Percentiles rank a stretch among this genome's conserved stretches.
phyloP scores from a whole-genome alignment of 139 green algal species.

The Ettlia oleoabundans region DNA sequence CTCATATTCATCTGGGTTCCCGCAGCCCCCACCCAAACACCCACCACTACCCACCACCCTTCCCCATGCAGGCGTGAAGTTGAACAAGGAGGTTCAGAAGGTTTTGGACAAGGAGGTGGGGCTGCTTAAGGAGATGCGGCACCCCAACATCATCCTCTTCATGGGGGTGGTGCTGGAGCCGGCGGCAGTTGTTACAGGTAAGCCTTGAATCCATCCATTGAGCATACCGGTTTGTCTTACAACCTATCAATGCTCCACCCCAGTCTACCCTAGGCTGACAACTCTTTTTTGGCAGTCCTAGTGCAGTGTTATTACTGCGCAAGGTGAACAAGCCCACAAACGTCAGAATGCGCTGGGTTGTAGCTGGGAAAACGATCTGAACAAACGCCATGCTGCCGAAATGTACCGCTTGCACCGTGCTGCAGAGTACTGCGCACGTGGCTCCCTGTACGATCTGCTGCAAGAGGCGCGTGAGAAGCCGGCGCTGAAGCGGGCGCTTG shows the following conservation, averaged over 20 bases:
- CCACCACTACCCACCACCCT: neutral
- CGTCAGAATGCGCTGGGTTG: too few relatives aligned
- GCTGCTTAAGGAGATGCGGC: slow-evolving; percentile 61
- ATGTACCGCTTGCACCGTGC: neutral
- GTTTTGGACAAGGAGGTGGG: slow-evolving; percentile 62
- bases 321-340: too few relatives aligned
- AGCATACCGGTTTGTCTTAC: too few relatives aligned
- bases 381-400: neutral
- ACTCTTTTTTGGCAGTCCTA: too few relatives aligned
- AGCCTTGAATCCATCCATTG: too few relatives aligned
- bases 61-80: slow-evolving; percentile 1
- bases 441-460: slow-evolving; percentile 68
- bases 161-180: slow-evolving; percentile 67
- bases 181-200: slow-evolving; percentile 46
- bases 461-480: slow-evolving; percentile 33
- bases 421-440: slow-evolving; percentile 52
- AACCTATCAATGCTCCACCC: too few relatives aligned
- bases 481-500: slow-evolving; percentile 39
- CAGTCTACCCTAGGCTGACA: too few relatives aligned
- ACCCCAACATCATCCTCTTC: slow-evolving; percentile 75
- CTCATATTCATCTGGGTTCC: too few relatives aligned
- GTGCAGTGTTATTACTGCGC: too few relatives aligned
- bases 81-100: slow-evolving; percentile 39
- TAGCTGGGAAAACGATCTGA: too few relatives aligned
- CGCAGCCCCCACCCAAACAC: too few relatives aligned